Percentiles rank a stretch among this genome's conserved stretches.
Evolutionary conservation across 2,329 filamentous ascomycete species (phyloP).

Genomic region (Penicillium sclerotigenum): DNA sequence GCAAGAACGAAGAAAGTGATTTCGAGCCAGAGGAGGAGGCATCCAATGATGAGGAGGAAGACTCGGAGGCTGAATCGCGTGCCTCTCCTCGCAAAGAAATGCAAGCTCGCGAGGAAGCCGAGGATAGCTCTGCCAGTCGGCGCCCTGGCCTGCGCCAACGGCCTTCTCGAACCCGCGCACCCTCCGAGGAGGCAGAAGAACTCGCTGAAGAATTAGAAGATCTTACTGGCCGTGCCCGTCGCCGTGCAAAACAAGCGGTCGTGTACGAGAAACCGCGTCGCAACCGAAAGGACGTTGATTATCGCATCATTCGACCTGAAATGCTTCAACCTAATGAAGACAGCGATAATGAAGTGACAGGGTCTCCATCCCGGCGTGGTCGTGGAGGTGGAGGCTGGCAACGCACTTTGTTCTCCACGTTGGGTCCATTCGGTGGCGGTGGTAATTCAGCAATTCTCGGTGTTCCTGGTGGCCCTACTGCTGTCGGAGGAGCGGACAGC

Average conservation of each 20-base stretch:
- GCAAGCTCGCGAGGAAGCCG: slow-evolving; percentile 46
- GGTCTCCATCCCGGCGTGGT: slow-evolving; percentile 66
- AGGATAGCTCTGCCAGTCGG: slow-evolving; percentile 47
- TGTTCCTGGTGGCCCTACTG: slow-evolving; percentile 66
- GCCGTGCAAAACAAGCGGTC: slow-evolving; percentile 35
- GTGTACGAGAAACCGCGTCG: slow-evolving; percentile 50
- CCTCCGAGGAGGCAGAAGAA: slow-evolving; percentile 52
- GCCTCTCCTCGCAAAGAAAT: slow-evolving; percentile 42
- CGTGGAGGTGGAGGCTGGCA: slow-evolving; percentile 65
- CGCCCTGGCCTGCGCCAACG: slow-evolving; percentile 53
- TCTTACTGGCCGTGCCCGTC: slow-evolving; percentile 47
- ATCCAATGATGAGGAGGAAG: slow-evolving; percentile 51
- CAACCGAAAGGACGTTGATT: slow-evolving; percentile 70
- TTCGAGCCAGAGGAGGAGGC: slow-evolving; percentile 61
- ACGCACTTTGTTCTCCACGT: slow-evolving; percentile 80
- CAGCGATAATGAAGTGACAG: slow-evolving; percentile 61
- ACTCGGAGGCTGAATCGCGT: slow-evolving; percentile 51
- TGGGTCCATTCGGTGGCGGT: slow-evolving; percentile 85
- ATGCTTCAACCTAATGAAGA: slow-evolving; percentile 69
- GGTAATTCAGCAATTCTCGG: slow-evolving; percentile 68
- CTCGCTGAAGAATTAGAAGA: slow-evolving; percentile 59
- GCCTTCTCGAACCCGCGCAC: slow-evolving; percentile 45
- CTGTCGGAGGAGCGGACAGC: slow-evolving; percentile 77
- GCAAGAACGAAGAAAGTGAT: slow-evolving; percentile 57
- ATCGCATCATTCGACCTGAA: slow-evolving; percentile 78